Evolutionary conservation across 345 rosid species (phyloP).

Genomic region (Luvunga scandens): DNA sequence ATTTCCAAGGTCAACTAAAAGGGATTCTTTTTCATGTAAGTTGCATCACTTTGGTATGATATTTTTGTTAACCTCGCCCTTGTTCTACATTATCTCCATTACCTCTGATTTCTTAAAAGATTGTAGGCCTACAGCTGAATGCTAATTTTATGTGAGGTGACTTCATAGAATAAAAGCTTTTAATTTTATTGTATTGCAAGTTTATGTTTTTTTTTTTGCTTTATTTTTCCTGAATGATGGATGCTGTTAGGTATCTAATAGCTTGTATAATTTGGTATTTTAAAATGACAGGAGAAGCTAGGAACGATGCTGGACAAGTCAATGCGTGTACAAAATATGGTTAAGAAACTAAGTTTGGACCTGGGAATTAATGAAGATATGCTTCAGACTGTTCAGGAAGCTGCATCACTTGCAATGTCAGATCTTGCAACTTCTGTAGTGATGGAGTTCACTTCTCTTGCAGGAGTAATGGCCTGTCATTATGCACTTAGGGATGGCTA

Average conservation of each 20-base stretch:
- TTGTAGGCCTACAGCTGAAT: constrained; percentile 4
- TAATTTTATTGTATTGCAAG: background rate
- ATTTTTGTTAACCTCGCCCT: background rate
- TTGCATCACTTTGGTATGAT: constrained; percentile 6
- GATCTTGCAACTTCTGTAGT: constrained; percentile 96
- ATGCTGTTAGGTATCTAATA: constrained; percentile 10
- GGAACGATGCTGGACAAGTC: constrained; percentile 95
- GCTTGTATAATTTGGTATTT: constrained; percentile 8
- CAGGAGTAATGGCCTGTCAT: constrained; percentile 96
- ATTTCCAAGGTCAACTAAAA: constrained; percentile 70
- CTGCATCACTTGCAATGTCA: constrained; percentile 93
- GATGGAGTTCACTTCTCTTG: constrained; percentile 83
- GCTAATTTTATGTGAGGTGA: background rate
- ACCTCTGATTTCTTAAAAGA: background rate
- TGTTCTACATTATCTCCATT: background rate
- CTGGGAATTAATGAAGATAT: constrained; percentile 49
- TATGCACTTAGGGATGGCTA: constrained; percentile 94
- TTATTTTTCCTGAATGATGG: background rate
- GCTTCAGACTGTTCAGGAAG: constrained; percentile 58
- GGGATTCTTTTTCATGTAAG: constrained; percentile 98
- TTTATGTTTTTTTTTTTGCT: background rate
- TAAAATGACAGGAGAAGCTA: constrained; percentile 71
- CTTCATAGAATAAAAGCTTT: background rate
- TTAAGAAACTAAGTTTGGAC: constrained; percentile 45
- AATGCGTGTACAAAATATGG: constrained; percentile 60